Percentiles rank a stretch among this genome's conserved stretches.
These are phyloP conservation scores for Golovinomyces cichoracearum DNA, from an alignment of 2,329 filamentous ascomycete species.

Conservation along the genomic window DNA sequence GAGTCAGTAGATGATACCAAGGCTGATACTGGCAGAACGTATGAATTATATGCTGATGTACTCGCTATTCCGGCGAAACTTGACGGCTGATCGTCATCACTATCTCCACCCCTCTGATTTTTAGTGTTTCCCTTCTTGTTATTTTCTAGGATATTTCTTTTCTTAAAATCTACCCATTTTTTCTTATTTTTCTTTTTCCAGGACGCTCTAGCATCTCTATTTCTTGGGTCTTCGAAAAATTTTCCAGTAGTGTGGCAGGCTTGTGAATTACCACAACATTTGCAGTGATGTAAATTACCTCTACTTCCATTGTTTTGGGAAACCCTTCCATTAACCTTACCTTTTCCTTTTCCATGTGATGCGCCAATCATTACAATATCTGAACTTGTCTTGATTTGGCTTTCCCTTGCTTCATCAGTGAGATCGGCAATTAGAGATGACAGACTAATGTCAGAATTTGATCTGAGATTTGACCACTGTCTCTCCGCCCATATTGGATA, in stretches of 20 bases:
- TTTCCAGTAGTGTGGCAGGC: not conserved
- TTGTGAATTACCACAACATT: not conserved
- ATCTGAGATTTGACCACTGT: not conserved
- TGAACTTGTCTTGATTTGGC: not conserved
- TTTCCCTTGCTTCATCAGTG: not conserved
- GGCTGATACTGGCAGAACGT: not conserved
- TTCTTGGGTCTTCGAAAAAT: not conserved
- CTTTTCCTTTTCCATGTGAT: not conserved
- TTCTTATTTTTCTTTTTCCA: not conserved
- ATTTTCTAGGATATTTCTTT: not conserved
- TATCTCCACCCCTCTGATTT: not conserved
- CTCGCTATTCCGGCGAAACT: not conserved
- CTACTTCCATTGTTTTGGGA: not conserved
- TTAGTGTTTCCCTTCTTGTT: not conserved
- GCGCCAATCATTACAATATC: not conserved
- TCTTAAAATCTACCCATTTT: not conserved
- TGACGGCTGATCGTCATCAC: not conserved
- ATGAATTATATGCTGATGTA: not conserved
- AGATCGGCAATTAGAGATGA: not conserved
- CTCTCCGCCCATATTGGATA: not conserved
- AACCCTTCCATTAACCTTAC: not conserved
- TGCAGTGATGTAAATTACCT: not conserved
- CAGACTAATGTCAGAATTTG: not conserved
- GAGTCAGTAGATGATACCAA: not conserved
- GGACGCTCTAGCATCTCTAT: not conserved